A percentile compares a stretch with the other conserved stretches of the same genome.
Conservation (phyloP, 148 eudicot genomes). For the Salicornia ramosissima region DNA sequence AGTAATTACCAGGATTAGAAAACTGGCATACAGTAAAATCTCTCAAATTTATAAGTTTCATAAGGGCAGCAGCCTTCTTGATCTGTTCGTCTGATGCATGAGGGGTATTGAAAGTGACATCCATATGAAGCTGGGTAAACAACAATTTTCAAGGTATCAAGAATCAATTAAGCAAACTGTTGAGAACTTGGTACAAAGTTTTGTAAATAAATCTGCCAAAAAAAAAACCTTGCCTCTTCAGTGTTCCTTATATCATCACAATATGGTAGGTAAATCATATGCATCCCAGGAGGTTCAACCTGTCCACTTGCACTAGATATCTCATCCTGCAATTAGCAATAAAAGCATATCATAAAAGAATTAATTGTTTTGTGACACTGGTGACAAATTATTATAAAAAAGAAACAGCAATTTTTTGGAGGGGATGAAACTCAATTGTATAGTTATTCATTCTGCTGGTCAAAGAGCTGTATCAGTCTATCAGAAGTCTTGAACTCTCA, state of each 20-base stretch:
- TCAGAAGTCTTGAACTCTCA: no score
- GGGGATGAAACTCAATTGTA: background rate
- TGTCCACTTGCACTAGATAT: slow-evolving; percentile 60
- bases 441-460: no score
- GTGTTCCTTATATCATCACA: slow-evolving; percentile 82
- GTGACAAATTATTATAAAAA: background rate
- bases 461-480: no score
- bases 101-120: slow-evolving; percentile 37
- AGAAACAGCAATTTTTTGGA: background rate
- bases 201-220: background rate
- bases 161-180: slow-evolving; percentile 2
- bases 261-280: slow-evolving; percentile 94
- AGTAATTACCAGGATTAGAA: slow-evolving; percentile 76
- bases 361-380: background rate
- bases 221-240: slow-evolving; percentile 58
- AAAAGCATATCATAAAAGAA: background rate
- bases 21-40: slow-evolving; percentile 93
- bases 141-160: slow-evolving; percentile 21
- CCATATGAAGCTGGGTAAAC: slow-evolving; percentile 46
- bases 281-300: slow-evolving; percentile 97
- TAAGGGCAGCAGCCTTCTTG: slow-evolving; percentile 57
- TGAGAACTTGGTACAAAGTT: background rate
- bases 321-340: slow-evolving; percentile 64
- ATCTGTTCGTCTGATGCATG: slow-evolving; percentile 72
- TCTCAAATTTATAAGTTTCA: slow-evolving; percentile 71